Conservation (phyloP, 2,329 filamentous ascomycete species). For the Aspergillus quadrilineatus region DNA sequence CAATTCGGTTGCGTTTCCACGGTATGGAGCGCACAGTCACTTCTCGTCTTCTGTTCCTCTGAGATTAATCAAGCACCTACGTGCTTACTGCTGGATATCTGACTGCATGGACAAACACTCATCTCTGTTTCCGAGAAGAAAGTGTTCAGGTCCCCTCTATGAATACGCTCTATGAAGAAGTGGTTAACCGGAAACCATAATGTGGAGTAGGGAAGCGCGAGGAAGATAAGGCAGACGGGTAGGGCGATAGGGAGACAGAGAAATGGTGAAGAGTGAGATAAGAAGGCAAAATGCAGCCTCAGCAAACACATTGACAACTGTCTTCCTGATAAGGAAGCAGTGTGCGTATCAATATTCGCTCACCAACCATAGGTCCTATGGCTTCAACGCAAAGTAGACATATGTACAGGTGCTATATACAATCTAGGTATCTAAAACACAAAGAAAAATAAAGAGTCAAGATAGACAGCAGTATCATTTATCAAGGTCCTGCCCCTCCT, state of each 20-base stretch:
- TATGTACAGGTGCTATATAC: conserved; percentile 1
- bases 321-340: too few species aligned
- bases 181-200: too few species aligned
- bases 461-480: conserved; percentile 21
- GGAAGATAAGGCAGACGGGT: too few species aligned
- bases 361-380: neutral
- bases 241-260: too few species aligned
- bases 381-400: neutral
- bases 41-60: neutral
- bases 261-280: too few species aligned
- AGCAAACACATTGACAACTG: too few species aligned
- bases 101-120: neutral
- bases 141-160: neutral
- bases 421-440: conserved; percentile 2
- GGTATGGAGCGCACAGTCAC: neutral
- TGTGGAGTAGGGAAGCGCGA: too few species aligned
- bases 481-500: conserved; percentile 30
- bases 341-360: too few species aligned
- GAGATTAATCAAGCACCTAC: neutral
- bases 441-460: conserved; percentile 3
- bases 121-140: neutral
- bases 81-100: neutral
- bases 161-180: too few species aligned
- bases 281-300: too few species aligned
- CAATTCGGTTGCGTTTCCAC: neutral